These are phyloP conservation scores for Cytidiella melzeri DNA, from an alignment of 768 basidiomycete genomes.

Conservation along the genomic window DNA sequence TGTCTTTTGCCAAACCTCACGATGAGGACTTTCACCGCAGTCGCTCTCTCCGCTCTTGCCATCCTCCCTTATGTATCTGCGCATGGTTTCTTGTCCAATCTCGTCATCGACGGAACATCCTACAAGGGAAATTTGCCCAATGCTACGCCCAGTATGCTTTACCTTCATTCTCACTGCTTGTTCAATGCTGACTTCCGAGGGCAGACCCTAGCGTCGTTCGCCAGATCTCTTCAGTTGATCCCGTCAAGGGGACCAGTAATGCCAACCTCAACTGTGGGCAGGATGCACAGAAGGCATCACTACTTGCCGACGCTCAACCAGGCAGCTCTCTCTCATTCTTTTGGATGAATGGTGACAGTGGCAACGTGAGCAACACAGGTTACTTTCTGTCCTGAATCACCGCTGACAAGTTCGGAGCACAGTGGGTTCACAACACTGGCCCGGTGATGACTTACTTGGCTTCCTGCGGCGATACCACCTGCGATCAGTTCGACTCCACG, in stretches of 20 bases:
- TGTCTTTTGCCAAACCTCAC: not conserved
- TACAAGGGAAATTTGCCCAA: conserved; percentile 39
- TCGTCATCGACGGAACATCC: conserved; percentile 37
- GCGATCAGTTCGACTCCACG: conserved; percentile 52
- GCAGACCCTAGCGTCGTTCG: conserved; percentile 30
- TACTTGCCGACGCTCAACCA: conserved; percentile 51
- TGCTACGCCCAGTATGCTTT: conserved; percentile 20
- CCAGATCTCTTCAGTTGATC: conserved; percentile 33
- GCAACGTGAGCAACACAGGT: conserved; percentile 3
- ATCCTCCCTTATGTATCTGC: conserved; percentile 27
- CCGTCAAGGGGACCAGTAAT: conserved; percentile 53
- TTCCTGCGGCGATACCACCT: conserved; percentile 44
- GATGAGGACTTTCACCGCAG: conserved; percentile 5
- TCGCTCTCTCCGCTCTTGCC: conserved; percentile 14
- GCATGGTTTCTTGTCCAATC: conserved; percentile 38
- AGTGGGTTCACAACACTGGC: conserved; percentile 52
- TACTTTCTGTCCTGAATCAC: no score
- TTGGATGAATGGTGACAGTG: conserved; percentile 32
- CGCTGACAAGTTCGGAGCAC: no score
- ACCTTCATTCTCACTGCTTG: no score
- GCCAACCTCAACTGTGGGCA: conserved; percentile 53
- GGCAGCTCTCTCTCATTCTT: conserved; percentile 49
- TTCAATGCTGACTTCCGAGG: not conserved
- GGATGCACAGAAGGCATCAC: conserved; percentile 39
- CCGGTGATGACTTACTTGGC: conserved; percentile 70